Base-by-base conservation (phyloP, 2,329 filamentous ascomycete genomes). In the Plenodomus lindquistii region DNA sequence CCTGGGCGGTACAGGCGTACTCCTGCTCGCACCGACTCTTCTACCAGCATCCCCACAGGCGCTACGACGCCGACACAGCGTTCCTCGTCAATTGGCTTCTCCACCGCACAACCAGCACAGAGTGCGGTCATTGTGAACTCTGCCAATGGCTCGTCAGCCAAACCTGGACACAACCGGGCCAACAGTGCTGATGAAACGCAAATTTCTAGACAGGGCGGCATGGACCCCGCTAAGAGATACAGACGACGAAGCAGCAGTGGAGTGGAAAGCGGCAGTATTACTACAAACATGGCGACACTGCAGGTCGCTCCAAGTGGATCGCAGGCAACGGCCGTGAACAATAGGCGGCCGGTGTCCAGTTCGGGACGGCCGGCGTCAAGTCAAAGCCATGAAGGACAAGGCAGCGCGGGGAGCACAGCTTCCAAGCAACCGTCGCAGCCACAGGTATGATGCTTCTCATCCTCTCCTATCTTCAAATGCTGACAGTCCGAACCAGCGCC, bases 1-100 rank as follows among this genome's bases (percentile, higher is more conserved):
- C 89, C 90, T 1, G 91, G 96, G 69, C 85, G 93, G 50, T 97
- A 97, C 70, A 83, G 91, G 62, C 86, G 91, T 50, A 79, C 79
- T 46, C 78, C 81, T 48, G 81, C 82, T 57, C 78, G 82, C 51
- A 73, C 76, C 85, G 57, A 80, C 75, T 55, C 76, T 66, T 62
- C 73, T 60, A 62, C 65, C 53, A 68, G 69, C 41, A 59, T 67
- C 17, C 60, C 62, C 2, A 54, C 65, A 0, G 62, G 62, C 22
- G 54, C 58, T 16, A 60, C 63, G 13, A 67, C 65, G 7, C 52
- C 65, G 6, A 66, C 66, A 11, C 66, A 70, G 70, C 63, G 61
- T 67, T 63, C 66, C 19, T 50, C 59, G 29, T 54, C 62, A 17
- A 54, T 55, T 43, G 69, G 66, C 45, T 79, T 78, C 29, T 74